Evolutionary conservation across 352 stramenopile species (phyloP).

Genomic region (Phytopythium delawarense): DNA sequence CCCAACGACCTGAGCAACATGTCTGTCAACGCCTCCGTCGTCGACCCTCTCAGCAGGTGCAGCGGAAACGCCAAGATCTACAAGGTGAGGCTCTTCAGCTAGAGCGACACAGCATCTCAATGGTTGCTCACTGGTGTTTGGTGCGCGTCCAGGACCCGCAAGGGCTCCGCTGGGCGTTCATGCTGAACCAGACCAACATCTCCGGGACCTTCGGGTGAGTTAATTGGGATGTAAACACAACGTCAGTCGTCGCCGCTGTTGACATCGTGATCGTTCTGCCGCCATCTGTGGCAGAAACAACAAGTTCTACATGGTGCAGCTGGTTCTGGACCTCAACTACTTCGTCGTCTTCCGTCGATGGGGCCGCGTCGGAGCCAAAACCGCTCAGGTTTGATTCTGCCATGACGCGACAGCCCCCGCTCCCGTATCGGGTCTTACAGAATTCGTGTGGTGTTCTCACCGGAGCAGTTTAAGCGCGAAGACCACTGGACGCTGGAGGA

Average conservation of each 20-base stretch:
- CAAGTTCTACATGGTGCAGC: slow-evolving; percentile 73
- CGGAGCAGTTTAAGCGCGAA: background rate
- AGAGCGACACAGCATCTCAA: background rate
- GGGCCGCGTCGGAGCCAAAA: slow-evolving; percentile 59
- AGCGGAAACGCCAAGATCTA: slow-evolving; percentile 21
- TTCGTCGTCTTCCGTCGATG: slow-evolving; percentile 66
- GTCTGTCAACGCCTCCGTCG: slow-evolving; percentile 5
- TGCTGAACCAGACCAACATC: slow-evolving; percentile 70
- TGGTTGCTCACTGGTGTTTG: background rate
- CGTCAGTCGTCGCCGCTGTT: background rate
- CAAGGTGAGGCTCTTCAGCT: slow-evolving; percentile 8
- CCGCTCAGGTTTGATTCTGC: slow-evolving; percentile 27
- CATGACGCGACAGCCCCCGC: too few species aligned
- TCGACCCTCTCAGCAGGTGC: slow-evolving; percentile 21
- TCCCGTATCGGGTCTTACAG: background rate
- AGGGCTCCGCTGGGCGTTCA: slow-evolving; percentile 62
- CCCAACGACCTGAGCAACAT: background rate
- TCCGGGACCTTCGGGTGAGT: slow-evolving; percentile 52
- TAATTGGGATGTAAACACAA: background rate
- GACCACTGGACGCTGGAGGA: background rate
- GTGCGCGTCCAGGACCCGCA: slow-evolving; percentile 28
- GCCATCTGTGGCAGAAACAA: slow-evolving; percentile 40
- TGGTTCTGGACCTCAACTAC: slow-evolving; percentile 37
- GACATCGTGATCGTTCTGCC: background rate
- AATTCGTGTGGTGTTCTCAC: background rate